Evolutionary conservation across 805 yeast genomes (phyloP), one percentile per base, ranked within the genome.

Genomic region (Sungouiozyma intestinalis): DNA sequence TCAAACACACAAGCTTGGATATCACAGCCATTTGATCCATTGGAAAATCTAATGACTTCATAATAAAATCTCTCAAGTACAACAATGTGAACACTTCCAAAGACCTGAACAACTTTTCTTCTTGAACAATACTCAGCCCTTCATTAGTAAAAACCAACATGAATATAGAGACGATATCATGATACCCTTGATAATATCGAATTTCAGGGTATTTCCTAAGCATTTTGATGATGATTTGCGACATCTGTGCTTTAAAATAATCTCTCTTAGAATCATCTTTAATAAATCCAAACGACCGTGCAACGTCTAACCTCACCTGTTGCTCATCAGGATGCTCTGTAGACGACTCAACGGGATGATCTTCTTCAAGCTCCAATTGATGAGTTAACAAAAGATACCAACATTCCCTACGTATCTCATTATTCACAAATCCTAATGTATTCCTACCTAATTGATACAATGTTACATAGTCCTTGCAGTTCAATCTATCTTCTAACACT

Each of bases 131-230:
- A 2, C 8, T 35, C 8, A 15, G 16, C 15, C n/a, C 6, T 16
- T 4, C 24, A 16, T 45, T 42, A 38, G 17, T 58, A 44, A 77
- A 75, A 1, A 81, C 74, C 15, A 81, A 55, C 3, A 83, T 63
- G 5, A 84, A 66, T 3, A 83, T 71, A 32, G 84, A 71, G 1
- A 85, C 87, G 16, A 92, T 67, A 53, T 92, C 97, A 60, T 90
- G 97, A 59, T 73, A 85, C 0, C 98, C 98, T 62, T 90, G 98
- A 59, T 87, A 90, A 60, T 90, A 90, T 45, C 76, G 68, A 35
- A 88, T 64, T 3, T 60, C 53, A 0, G 88, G 88, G 49, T 79
- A 65, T 14, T 67, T 69, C 33, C 85, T 63, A 13, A 92, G 65
- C 2, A 86, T 66, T 16, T 66, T 65, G 13, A 73, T 60, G 3